Conservation (phyloP, 257 asterid species). For the Hygrophila difformis region DNA sequence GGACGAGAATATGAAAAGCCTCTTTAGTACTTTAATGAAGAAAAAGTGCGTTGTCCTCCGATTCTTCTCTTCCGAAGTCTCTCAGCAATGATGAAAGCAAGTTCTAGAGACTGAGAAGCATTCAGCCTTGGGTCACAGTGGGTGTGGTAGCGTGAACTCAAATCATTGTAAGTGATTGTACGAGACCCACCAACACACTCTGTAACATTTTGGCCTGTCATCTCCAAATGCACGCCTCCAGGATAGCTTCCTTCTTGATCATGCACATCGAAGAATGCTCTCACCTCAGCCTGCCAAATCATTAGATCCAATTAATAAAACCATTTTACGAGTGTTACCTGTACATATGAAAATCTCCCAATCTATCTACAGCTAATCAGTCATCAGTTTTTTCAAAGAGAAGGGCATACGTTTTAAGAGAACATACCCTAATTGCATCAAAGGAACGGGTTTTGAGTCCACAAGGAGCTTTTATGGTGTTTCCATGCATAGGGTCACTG, state of each 20-base stretch:
- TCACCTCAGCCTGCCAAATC: conserved; percentile 47
- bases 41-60: conserved; percentile 26
- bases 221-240: conserved; percentile 78
- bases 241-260: conserved; percentile 81
- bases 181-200: conserved; percentile 73
- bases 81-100: conserved; percentile 61
- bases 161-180: conserved; percentile 52
- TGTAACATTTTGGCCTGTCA: conserved; percentile 79
- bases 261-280: conserved; percentile 72
- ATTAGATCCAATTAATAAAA: too few species aligned
- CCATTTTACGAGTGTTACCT: too few species aligned
- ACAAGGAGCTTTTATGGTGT: conserved; percentile 45
- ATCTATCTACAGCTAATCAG: too few species aligned
- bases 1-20: background rate
- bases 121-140: conserved; percentile 75
- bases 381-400: too few species aligned
- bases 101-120: conserved; percentile 74
- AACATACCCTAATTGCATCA: conserved; percentile 57
- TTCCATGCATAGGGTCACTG: conserved; percentile 82
- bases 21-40: conserved; percentile 25
- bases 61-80: conserved; percentile 64
- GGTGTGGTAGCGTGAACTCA: conserved; percentile 66
- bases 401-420: background rate
- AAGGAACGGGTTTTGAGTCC: conserved; percentile 79
- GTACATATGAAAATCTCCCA: too few species aligned